A percentile compares a stretch with the other conserved stretches of the same genome.
These are phyloP conservation scores for Bacidia rubella DNA, from an alignment of 495 filamentous ascomycete species.

Conservation along the genomic window DNA sequence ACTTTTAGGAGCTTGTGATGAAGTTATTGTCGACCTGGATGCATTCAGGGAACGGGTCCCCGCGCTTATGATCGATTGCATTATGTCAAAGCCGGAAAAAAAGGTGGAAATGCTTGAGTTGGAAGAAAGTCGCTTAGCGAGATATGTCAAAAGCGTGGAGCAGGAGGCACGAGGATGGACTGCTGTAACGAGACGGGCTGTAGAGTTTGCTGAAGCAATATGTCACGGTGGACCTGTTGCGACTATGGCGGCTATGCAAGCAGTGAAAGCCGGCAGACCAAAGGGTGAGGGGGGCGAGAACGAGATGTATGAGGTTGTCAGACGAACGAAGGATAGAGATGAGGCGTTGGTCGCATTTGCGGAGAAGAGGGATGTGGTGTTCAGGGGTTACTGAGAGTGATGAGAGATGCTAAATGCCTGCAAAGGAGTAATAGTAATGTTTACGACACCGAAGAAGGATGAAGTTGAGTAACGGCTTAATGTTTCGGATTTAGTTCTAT, in stretches of 20 bases:
- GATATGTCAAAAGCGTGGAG: slow-evolving; percentile 71
- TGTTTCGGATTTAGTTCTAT: no score
- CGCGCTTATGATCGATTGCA: no score
- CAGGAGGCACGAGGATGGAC: slow-evolving; percentile 32
- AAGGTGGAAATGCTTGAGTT: slow-evolving; percentile 31
- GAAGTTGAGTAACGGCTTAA: no score
- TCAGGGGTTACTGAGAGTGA: slow-evolving; percentile 13
- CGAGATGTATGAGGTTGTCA: slow-evolving; percentile 60
- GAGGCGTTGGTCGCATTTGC: slow-evolving; percentile 25
- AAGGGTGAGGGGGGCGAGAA: slow-evolving; percentile 25
- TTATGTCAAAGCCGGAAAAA: no score
- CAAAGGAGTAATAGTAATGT: no score
- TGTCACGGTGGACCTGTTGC: slow-evolving; percentile 79
- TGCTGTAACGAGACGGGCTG: slow-evolving; percentile 53
- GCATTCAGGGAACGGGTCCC: slow-evolving; percentile 35
- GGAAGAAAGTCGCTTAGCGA: slow-evolving; percentile 71
- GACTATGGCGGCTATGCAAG: slow-evolving; percentile 55
- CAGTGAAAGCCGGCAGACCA: slow-evolving; percentile 33
- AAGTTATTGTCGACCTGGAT: slow-evolving; percentile 58
- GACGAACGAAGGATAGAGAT: slow-evolving; percentile 16
- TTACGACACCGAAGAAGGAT: no score
- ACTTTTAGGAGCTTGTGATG: slow-evolving; percentile 69
- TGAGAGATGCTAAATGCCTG: slow-evolving; percentile 17
- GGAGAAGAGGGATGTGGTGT: slow-evolving; percentile 14
- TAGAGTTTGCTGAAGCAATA: slow-evolving; percentile 67